Evolutionary conservation across 371 early-diverging fungal genomes (phyloP), one percentile per base, ranked within the genome.

Genomic region (Lichtheimia corymbifera): DNA sequence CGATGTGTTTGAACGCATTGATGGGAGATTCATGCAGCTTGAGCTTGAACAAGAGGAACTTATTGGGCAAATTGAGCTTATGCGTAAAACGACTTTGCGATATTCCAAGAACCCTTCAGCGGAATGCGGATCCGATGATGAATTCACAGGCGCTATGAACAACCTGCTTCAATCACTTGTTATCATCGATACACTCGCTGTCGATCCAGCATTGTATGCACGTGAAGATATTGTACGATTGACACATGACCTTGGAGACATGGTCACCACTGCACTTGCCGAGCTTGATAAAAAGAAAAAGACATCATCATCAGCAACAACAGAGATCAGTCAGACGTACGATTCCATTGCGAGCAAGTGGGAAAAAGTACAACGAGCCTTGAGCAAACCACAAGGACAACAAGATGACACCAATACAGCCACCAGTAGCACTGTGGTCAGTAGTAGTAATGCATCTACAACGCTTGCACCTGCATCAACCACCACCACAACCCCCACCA

Each of bases 1-100:
- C 65, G 82, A 73, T 47, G 78, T 78, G 5, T 78, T 76, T 66
- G 82, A 81, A 50, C 68, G 74, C 1, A 79, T 79, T 42, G 76
- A 79, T 53, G 58, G 69, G 2, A 65, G 80, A 5, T 79, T 74
- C 25, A 63, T 62, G 54, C 72, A 72, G 22, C 41, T 76, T 18
- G 77, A 79, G 18, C 17, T 68, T 22, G 73, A 72, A 0, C 77
- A 72, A 22, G 73, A 79, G 40, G 74, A 71, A 9, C 43, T 77
- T 41, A 68, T 77, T 4, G 28, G 55, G 9, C 76, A 78, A n/a
- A 51, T 72, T 14, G 81, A 76, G 35, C 28, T 42, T 3, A 18
- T 78, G 17, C 64, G 73, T 24, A 72, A 67, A 25, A 64, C 59
- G 7, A 56, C 56, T 0, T 15, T 54, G 4, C 53, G 60, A 15